Conservation (phyloP, 2,329 filamentous ascomycete genomes). For the Neofusicoccum sp. region DNA sequence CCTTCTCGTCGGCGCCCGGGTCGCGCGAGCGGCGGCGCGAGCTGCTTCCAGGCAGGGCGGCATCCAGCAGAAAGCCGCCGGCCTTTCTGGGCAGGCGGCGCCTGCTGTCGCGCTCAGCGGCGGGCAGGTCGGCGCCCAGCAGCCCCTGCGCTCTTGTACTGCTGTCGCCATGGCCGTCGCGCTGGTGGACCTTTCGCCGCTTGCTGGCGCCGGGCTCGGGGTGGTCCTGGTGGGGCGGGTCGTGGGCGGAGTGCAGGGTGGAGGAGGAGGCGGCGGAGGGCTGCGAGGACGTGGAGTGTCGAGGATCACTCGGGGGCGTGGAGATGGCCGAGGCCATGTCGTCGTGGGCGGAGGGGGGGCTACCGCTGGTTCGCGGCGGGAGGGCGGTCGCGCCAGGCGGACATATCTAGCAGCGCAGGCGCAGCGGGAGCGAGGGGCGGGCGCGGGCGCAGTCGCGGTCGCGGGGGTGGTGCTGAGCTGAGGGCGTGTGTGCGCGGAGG, state of each 20-base stretch:
- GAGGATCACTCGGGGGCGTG: conserved; percentile 32
- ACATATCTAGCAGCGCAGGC: conserved; percentile 11
- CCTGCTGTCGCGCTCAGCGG: conserved; percentile 32
- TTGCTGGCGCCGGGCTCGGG: conserved; percentile 26
- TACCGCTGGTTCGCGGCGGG: conserved; percentile 17
- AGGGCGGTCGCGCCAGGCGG: conserved; percentile 4
- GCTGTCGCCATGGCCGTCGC: conserved; percentile 20
- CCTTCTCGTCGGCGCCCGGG: conserved; percentile 25
- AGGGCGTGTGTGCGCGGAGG: neutral
- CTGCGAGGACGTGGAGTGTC: conserved; percentile 33
- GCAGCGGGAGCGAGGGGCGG: neutral
- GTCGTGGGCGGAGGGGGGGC: neutral
- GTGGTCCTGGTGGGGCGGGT: conserved; percentile 26
- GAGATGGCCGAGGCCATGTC: conserved; percentile 19
- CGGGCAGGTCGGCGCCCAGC: conserved; percentile 25
- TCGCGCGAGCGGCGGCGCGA: conserved; percentile 29
- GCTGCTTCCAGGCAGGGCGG: conserved; percentile 29
- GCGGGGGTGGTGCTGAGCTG: neutral
- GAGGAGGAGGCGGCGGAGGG: conserved; percentile 33
- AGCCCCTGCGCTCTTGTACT: conserved; percentile 17
- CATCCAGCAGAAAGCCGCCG: conserved; percentile 48
- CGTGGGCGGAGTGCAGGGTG: conserved; percentile 31
- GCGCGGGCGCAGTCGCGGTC: neutral
- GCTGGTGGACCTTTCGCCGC: neutral
- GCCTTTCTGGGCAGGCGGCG: conserved; percentile 33